Base-by-base conservation (phyloP, 169 alveolate genomes). In the Plasmodium ovale region DNA sequence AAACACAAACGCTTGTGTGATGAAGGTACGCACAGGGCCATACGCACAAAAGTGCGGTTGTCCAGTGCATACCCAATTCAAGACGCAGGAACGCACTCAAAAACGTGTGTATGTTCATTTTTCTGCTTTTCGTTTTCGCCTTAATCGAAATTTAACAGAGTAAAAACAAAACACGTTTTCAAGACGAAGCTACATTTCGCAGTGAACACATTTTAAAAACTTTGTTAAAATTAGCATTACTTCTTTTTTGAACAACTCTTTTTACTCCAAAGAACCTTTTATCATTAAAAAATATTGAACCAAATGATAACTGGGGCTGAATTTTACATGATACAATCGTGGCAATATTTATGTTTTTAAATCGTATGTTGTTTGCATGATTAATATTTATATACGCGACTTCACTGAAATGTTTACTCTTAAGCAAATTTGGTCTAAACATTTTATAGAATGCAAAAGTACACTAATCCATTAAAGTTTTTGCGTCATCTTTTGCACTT, bases 161-260 rank as follows among this genome's bases (percentile, higher is more conserved):
- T 44, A 70, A 21, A 70, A 70, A 37, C 23, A 27, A 47, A 12
- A 70, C 35, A 21, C 35, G 49, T 21, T 27, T 9, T 44, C 25
- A 58, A 14, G 44, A 70, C 29, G 33, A 27, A 31, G 65, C 23
- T 16, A 70, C 65, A 2, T 25, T 70, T 29, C 25, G 14, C 25
- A 70, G 25, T 21, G 27, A 19, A 62, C 3, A 65, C 7, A 12
- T 35, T 65, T 27, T 65, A 33, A 42, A 65, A 65, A 25, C 16
- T 65, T 12, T 47, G 42, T 35, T 65, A 29, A 65, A 31, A 65
- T 6, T 65, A 31, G 71, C 29, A 39, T 72, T 62, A 77, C 88
- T 77, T 62, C 88, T 77, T 64, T 77, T 77, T 54, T 77, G 88
- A 62, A 77, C 79, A 39, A 77, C 88, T 77, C 88, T 77, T 77